Evolutionary conservation across 805 yeast genomes (phyloP).

Genomic region (Myxozyma kluyveri): DNA sequence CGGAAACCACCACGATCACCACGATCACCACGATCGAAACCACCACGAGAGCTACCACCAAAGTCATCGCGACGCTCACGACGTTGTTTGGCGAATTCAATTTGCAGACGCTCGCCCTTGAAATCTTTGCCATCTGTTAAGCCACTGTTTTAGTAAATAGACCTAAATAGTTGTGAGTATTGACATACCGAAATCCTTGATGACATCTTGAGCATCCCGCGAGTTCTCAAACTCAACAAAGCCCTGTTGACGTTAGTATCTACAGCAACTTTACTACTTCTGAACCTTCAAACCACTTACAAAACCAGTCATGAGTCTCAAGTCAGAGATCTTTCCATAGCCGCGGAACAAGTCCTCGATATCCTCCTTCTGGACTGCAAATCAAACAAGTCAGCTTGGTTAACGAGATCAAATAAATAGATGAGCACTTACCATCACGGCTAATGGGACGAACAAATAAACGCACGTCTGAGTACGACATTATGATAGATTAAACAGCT

Average conservation of each 20-base stretch:
- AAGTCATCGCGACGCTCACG: slow-evolving; percentile 32
- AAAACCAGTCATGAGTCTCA: slow-evolving; percentile 50
- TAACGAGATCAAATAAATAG: neutral
- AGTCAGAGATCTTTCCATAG: slow-evolving; percentile 55
- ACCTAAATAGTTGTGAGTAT: neutral
- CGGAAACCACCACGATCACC: slow-evolving; percentile 26
- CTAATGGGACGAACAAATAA: slow-evolving; percentile 27
- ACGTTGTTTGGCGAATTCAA: slow-evolving; percentile 39
- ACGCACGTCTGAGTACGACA: slow-evolving; percentile 30
- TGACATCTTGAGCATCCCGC: slow-evolving; percentile 36
- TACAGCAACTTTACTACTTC: neutral
- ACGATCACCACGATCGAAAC: slow-evolving; percentile 13
- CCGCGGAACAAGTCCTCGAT: slow-evolving; percentile 47
- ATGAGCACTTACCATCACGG: slow-evolving; percentile 27
- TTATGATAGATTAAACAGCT: too few relatives aligned
- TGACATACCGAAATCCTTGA: slow-evolving; percentile 30
- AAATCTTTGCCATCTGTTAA: slow-evolving; percentile 36
- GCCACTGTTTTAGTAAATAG: neutral
- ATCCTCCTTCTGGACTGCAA: slow-evolving; percentile 39
- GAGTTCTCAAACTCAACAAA: slow-evolving; percentile 36
- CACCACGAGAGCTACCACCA: slow-evolving; percentile 16
- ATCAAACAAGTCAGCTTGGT: neutral
- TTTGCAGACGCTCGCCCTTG: slow-evolving; percentile 38
- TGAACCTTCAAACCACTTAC: slow-evolving; percentile 13
- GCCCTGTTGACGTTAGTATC: slow-evolving; percentile 25